Conservation (phyloP, 192 early-diverging fungal genomes). For the Coemansia sp. region DNA sequence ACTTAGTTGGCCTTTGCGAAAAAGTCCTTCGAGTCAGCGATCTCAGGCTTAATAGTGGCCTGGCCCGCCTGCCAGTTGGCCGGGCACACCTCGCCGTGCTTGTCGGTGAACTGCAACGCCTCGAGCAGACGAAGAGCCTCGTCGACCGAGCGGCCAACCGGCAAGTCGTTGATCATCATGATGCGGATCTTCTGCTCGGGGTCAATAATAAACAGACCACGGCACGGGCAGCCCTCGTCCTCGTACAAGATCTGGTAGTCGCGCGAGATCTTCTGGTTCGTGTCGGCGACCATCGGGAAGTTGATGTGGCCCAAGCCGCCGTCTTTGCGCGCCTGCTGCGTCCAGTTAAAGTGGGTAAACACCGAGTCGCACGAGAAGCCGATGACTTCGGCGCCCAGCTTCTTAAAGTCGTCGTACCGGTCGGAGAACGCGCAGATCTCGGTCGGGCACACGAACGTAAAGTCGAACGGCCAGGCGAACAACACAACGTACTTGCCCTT, state of each 20-base stretch:
- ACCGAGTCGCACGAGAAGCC: slow-evolving; percentile 74
- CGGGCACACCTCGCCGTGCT: slow-evolving; percentile 82
- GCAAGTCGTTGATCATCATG: slow-evolving; percentile 87
- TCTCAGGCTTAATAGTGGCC: slow-evolving; percentile 72
- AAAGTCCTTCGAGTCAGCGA: slow-evolving; percentile 66
- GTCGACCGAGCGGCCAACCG: slow-evolving; percentile 83
- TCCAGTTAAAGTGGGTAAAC: slow-evolving; percentile 88
- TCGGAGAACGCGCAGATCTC: slow-evolving; percentile 92
- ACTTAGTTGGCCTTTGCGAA: slow-evolving; percentile 56
- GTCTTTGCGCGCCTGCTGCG: slow-evolving; percentile 75
- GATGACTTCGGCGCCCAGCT: slow-evolving; percentile 72
- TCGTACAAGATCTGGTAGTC: slow-evolving; percentile 88
- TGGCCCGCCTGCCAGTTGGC: slow-evolving; percentile 81
- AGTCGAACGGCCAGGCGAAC: slow-evolving; percentile 93
- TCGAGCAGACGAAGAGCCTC: slow-evolving; percentile 86
- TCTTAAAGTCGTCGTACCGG: slow-evolving; percentile 77
- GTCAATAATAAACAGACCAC: slow-evolving; percentile 90
- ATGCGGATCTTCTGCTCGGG: slow-evolving; percentile 83
- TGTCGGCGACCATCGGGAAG: slow-evolving; percentile 85
- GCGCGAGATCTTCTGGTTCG: slow-evolving; percentile 83
- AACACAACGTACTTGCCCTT: slow-evolving; percentile 75
- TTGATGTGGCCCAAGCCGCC: slow-evolving; percentile 92
- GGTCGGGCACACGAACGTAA: slow-evolving; percentile 90
- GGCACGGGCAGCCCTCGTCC: slow-evolving; percentile 75
- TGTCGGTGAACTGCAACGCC: slow-evolving; percentile 90